These are phyloP conservation scores for Marsdenia floribunda DNA, from an alignment of 257 asterid genomes.

Conservation along the genomic window DNA sequence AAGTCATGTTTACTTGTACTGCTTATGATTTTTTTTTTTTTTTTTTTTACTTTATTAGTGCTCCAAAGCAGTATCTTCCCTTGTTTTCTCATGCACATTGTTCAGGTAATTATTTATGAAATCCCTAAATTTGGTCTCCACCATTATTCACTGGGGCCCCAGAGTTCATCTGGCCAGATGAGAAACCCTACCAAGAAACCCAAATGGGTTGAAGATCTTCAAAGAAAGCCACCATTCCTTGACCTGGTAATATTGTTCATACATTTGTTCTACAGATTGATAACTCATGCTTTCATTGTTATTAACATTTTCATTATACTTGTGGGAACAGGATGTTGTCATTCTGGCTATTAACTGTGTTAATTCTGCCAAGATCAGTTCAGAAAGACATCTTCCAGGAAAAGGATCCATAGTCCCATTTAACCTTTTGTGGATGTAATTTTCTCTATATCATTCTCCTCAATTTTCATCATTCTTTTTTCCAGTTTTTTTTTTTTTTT, in stretches of 20 bases:
- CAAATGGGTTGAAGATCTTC: constrained; percentile 70
- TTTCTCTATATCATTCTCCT: constrained; percentile 16
- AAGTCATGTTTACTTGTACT: constrained; percentile 46
- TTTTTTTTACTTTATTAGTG: background rate
- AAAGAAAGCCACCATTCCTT: constrained; percentile 35
- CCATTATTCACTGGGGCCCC: constrained; percentile 61
- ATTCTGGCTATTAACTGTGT: constrained; percentile 78
- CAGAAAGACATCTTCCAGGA: constrained; percentile 32
- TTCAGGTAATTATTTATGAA: constrained; percentile 67
- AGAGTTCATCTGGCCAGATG: constrained; percentile 26
- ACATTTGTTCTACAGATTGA: constrained; percentile 15
- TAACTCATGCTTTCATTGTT: background rate
- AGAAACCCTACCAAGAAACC: constrained; percentile 56
- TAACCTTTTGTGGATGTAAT: constrained; percentile 46
- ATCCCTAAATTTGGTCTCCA: constrained; percentile 64
- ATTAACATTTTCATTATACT: background rate
- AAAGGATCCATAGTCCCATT: constrained; percentile 26
- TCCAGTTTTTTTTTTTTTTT: constrained; percentile 13
- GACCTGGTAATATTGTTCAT: constrained; percentile 57
- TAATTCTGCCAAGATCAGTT: constrained; percentile 49
- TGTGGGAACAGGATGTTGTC: constrained; percentile 52
- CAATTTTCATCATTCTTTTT: constrained; percentile 10
- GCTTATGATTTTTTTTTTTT: constrained; percentile 10
- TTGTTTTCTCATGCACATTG: constrained; percentile 17
- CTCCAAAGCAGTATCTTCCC: constrained; percentile 18